Evolutionary conservation across 805 yeast species (phyloP).

Genomic region (Candida palmyrensis): DNA sequence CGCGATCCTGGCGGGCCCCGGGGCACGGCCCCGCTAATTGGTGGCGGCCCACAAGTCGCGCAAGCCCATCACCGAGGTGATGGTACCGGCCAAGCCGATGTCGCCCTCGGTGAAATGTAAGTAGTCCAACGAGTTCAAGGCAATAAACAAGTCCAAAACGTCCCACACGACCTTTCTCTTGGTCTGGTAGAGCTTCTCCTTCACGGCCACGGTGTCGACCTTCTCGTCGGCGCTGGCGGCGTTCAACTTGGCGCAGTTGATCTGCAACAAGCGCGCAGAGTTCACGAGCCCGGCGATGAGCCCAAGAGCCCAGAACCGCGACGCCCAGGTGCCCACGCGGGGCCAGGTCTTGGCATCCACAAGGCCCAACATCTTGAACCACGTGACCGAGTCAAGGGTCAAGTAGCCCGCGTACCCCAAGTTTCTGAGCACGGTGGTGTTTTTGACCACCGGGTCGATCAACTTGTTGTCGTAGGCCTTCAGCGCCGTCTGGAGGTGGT

Average conservation of each 20-base stretch:
- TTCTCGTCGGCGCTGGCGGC: slow-evolving; percentile 18
- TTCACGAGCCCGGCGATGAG: slow-evolving; percentile 58
- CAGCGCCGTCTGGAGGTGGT: slow-evolving; percentile 64
- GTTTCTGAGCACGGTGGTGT: slow-evolving; percentile 50
- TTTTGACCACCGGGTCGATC: slow-evolving; percentile 52
- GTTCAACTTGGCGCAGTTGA: slow-evolving; percentile 34
- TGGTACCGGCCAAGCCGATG: slow-evolving; percentile 77
- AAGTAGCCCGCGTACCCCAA: slow-evolving; percentile 60
- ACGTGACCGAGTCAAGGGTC: slow-evolving; percentile 56
- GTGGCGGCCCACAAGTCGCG: slow-evolving; percentile 58
- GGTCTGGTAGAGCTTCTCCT: slow-evolving; percentile 43
- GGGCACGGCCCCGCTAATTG: too few relatives aligned
- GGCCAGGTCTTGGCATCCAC: slow-evolving; percentile 43
- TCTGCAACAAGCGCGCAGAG: slow-evolving; percentile 49
- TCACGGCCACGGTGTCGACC: slow-evolving; percentile 31
- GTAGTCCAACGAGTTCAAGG: slow-evolving; percentile 59
- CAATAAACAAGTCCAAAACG: slow-evolving; percentile 67
- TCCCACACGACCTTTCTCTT: slow-evolving; percentile 72
- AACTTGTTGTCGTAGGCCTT: slow-evolving; percentile 67
- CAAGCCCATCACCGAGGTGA: slow-evolving; percentile 76
- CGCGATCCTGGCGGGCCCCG: too few relatives aligned
- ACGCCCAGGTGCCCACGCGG: slow-evolving; percentile 51
- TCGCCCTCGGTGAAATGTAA: slow-evolving; percentile 69
- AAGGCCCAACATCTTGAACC: slow-evolving; percentile 56
- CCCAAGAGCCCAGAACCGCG: slow-evolving; percentile 75